Percentiles rank a stretch among this genome's conserved stretches.
phyloP scores from a whole-genome alignment of 106 monocot genomes.

The Allium sativum region DNA sequence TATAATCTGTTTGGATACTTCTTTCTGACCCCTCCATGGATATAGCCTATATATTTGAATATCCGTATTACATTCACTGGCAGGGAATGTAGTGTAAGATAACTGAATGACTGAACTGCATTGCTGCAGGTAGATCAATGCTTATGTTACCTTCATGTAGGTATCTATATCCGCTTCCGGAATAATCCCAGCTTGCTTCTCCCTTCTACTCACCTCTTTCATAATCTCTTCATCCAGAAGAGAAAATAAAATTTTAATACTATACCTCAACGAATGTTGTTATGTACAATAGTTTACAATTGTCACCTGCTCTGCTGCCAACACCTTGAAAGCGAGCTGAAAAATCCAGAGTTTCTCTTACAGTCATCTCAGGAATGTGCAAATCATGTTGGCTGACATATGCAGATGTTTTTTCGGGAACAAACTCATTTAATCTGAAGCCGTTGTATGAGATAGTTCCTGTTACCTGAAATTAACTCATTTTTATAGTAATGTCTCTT shows the following conservation, averaged over 20 bases:
- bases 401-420: slow-evolving; percentile 16
- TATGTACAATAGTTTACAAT: too few relatives aligned
- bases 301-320: slow-evolving; percentile 14
- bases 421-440: slow-evolving; percentile 15
- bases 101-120: too few relatives aligned
- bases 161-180: slow-evolving; percentile 71
- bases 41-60: slow-evolving; percentile 1
- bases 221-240: slow-evolving; percentile 38
- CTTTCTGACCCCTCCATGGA: slow-evolving; percentile 63
- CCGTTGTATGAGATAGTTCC: slow-evolving; percentile 3
- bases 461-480: background rate
- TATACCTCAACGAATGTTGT: too few relatives aligned
- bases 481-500: background rate
- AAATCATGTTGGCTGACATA: slow-evolving; percentile 20
- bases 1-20: slow-evolving; percentile 79
- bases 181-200: slow-evolving; percentile 34
- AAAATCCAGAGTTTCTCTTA: slow-evolving; percentile 22
- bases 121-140: too few relatives aligned
- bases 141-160: too few relatives aligned
- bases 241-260: too few relatives aligned
- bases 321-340: slow-evolving; percentile 18
- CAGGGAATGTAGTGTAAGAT: too few relatives aligned
- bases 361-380: slow-evolving; percentile 9
- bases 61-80: too few relatives aligned
- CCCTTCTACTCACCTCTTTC: slow-evolving; percentile 74